Evolutionary conservation across 352 stramenopile genomes (phyloP).

Genomic region (Phytophthora pseudosyringae): DNA sequence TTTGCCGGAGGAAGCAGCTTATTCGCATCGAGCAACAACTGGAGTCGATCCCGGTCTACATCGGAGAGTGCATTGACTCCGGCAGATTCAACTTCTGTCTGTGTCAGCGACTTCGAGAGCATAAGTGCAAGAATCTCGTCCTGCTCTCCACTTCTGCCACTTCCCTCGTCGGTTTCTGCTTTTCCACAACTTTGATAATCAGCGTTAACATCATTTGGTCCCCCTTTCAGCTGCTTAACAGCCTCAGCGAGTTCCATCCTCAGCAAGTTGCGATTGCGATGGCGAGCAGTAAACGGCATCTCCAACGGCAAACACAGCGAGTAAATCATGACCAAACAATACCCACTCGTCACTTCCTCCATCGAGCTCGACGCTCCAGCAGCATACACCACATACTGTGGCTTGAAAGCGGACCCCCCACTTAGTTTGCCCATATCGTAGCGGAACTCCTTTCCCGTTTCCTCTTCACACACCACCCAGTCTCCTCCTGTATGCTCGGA

Average conservation of each 20-base stretch:
- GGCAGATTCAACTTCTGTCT: neutral
- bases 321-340: slow-evolving; percentile 14
- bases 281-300: neutral
- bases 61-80: neutral
- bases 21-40: slow-evolving; percentile 4
- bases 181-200: neutral
- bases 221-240: slow-evolving; percentile 6
- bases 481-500: slow-evolving; percentile 4
- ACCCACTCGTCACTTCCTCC: slow-evolving; percentile 19
- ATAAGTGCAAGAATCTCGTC: neutral
- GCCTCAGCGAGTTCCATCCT: slow-evolving; percentile 3
- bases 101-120: neutral
- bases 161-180: neutral
- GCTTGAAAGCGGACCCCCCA: neutral
- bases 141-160: neutral
- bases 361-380: neutral
- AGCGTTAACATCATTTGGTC: neutral
- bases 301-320: neutral
- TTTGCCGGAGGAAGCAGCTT: slow-evolving; percentile 1
- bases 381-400: slow-evolving; percentile 7
- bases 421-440: neutral
- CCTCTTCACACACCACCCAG: neutral
- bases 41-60: neutral
- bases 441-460: neutral
- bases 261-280: neutral